A percentile compares a stretch with the other conserved stretches of the same genome.
Evolutionary conservation across 2,329 filamentous ascomycete genomes (phyloP).

Genomic region (Colletotrichum spinosum): DNA sequence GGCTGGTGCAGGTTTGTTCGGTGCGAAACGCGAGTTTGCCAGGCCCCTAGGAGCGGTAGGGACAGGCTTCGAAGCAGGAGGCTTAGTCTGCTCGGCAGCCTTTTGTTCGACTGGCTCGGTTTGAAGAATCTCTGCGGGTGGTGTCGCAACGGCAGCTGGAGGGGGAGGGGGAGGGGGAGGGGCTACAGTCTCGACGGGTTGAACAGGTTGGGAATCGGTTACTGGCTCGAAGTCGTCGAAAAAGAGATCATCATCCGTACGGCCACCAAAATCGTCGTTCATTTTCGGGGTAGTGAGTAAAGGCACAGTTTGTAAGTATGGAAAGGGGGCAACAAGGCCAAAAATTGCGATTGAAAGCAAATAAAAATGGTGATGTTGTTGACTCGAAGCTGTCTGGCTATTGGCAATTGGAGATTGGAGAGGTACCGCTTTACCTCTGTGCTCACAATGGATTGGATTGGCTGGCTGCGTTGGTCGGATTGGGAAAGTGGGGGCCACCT

Average conservation of each 20-base stretch:
- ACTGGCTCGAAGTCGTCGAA: slow-evolving; percentile 70
- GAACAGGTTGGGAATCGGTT: slow-evolving; percentile 16
- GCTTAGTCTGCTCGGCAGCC: slow-evolving; percentile 8
- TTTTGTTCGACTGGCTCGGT: slow-evolving; percentile 14
- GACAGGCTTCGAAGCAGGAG: background rate
- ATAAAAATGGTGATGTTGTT: slow-evolving; percentile 25
- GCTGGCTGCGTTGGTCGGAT: slow-evolving; percentile 17
- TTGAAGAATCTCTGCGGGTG: slow-evolving; percentile 20
- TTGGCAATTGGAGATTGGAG: background rate
- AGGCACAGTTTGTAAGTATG: background rate
- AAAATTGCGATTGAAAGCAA: slow-evolving; percentile 3
- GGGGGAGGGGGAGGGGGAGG: slow-evolving; percentile 16
- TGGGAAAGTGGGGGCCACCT: slow-evolving; percentile 25
- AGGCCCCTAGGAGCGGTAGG: slow-evolving; percentile 28
- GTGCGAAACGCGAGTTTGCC: slow-evolving; percentile 28
- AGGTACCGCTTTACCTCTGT: no score
- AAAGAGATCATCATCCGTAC: slow-evolving; percentile 73
- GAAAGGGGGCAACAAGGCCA: background rate
- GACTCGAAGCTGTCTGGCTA: slow-evolving; percentile 16
- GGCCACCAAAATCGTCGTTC: slow-evolving; percentile 71
- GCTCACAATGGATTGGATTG: slow-evolving; percentile 8
- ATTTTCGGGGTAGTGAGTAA: slow-evolving; percentile 47
- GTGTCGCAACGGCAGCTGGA: slow-evolving; percentile 23
- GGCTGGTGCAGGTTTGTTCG: slow-evolving; percentile 29
- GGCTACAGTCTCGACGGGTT: slow-evolving; percentile 20